phyloP scores from a whole-genome alignment of 2,329 filamentous ascomycete genomes.

The Immersiporthe knoxdaviesiana region DNA sequence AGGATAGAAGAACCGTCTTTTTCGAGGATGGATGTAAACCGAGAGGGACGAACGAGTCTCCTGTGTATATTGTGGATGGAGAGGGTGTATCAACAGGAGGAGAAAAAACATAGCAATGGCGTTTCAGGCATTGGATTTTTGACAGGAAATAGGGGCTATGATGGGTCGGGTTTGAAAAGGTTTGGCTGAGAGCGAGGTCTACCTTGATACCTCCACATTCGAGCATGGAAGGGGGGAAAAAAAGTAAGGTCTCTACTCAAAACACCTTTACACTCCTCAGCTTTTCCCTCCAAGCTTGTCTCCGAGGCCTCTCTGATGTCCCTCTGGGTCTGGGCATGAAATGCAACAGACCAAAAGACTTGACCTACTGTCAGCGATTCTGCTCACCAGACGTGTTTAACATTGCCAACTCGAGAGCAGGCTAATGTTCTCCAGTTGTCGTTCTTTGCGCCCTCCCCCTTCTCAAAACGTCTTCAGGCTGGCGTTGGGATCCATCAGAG shows the following conservation, averaged over 20 bases:
- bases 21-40: background rate
- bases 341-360: background rate
- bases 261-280: constrained; percentile 3
- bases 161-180: constrained; percentile 11
- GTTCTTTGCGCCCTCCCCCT: background rate
- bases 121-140: constrained; percentile 28
- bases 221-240: constrained; percentile 6
- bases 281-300: background rate
- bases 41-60: constrained; percentile 2
- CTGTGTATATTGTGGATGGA: constrained; percentile 25
- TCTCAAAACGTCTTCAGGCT: constrained; percentile 1
- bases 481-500: constrained; percentile 6
- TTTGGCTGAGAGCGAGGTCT: constrained; percentile 19
- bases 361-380: background rate
- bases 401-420: background rate
- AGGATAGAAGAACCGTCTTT: background rate
- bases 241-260: constrained; percentile 29
- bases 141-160: background rate
- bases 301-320: background rate
- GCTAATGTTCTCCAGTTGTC: background rate
- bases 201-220: constrained; percentile 14
- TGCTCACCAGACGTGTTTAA: background rate
- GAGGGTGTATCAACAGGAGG: constrained; percentile 21
- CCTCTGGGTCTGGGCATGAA: background rate
- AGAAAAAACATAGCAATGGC: constrained; percentile 32